These are phyloP conservation scores for Cajanus cajan DNA, from an alignment of 306 rosid genomes.

Conservation along the genomic window DNA sequence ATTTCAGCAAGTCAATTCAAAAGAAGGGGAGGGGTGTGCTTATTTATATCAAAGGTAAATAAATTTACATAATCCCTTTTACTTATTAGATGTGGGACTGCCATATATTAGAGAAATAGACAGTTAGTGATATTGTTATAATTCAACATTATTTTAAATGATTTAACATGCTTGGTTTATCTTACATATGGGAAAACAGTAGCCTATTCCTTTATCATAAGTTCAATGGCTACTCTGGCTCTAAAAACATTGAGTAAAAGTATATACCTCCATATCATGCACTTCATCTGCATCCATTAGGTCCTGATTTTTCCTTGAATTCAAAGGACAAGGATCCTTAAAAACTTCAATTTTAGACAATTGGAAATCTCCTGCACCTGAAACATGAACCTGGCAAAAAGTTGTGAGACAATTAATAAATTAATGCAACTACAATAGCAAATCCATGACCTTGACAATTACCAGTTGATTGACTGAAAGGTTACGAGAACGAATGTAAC, in stretches of 20 bases:
- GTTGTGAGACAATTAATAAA: conserved; percentile 34
- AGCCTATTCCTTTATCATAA: too few species aligned
- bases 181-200: background rate
- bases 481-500: conserved; percentile 66
- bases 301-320: conserved; percentile 65
- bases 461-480: conserved; percentile 96
- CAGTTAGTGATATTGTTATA: background rate
- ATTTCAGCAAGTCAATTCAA: background rate
- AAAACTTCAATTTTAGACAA: conserved; percentile 70
- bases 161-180: background rate
- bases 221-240: background rate
- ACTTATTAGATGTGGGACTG: background rate
- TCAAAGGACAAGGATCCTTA: conserved; percentile 80
- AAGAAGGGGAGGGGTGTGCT: background rate
- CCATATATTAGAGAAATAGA: background rate
- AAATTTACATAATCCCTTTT: background rate
- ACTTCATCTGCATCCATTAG: conserved; percentile 71
- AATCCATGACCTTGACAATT: conserved; percentile 27
- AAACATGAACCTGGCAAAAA: conserved; percentile 75
- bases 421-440: conserved; percentile 25
- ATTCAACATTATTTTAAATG: background rate
- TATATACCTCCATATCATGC: conserved; percentile 54
- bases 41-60: background rate
- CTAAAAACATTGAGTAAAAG: background rate
- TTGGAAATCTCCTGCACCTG: conserved; percentile 96